Conservation (phyloP, 2,329 filamentous ascomycete genomes). For the Ophiocordyceps sinensis region DNA sequence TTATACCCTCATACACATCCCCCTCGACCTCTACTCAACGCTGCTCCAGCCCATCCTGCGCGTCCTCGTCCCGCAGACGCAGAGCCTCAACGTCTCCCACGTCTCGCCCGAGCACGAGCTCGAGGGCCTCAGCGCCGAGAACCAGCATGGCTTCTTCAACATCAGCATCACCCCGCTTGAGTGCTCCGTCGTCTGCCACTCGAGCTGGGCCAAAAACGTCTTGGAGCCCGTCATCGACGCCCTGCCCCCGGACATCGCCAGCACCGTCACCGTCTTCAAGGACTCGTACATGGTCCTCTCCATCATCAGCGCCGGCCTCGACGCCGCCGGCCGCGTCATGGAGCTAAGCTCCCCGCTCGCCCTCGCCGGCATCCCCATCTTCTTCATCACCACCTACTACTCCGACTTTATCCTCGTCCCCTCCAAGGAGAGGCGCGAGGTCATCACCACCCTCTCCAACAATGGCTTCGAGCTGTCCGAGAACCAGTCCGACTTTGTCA, state of each 20-base stretch:
- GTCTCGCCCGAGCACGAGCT: conserved; percentile 22
- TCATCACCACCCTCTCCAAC: conserved; percentile 61
- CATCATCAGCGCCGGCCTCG: conserved; percentile 77
- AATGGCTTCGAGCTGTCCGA: conserved; percentile 77
- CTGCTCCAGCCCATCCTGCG: conserved; percentile 82
- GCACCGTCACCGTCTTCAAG: conserved; percentile 56
- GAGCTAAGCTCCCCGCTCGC: conserved; percentile 85
- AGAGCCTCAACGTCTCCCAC: conserved; percentile 21
- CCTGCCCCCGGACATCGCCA: conserved; percentile 39
- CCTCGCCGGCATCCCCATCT: conserved; percentile 85
- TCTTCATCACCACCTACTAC: conserved; percentile 98
- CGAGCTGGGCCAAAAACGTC: conserved; percentile 55
- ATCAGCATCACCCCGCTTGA: conserved; percentile 86
- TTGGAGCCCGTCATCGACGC: conserved; percentile 58
- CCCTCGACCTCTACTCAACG: conserved; percentile 58
- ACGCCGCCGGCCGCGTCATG: conserved; percentile 80
- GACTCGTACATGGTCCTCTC: conserved; percentile 83
- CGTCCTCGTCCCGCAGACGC: conserved; percentile 56
- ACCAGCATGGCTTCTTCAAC: conserved; percentile 73
- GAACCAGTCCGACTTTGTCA: conserved; percentile 53
- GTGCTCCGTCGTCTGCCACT: conserved; percentile 82
- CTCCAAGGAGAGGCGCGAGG: conserved; percentile 54
- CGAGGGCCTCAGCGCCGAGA: conserved; percentile 33
- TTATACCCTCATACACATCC: conserved; percentile 82
- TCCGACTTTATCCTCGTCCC: conserved; percentile 94